Evolutionary conservation across 2,329 filamentous ascomycete genomes (phyloP), one percentile per base, ranked within the genome.

Genomic region (Penicillium aurantiogriseum): DNA sequence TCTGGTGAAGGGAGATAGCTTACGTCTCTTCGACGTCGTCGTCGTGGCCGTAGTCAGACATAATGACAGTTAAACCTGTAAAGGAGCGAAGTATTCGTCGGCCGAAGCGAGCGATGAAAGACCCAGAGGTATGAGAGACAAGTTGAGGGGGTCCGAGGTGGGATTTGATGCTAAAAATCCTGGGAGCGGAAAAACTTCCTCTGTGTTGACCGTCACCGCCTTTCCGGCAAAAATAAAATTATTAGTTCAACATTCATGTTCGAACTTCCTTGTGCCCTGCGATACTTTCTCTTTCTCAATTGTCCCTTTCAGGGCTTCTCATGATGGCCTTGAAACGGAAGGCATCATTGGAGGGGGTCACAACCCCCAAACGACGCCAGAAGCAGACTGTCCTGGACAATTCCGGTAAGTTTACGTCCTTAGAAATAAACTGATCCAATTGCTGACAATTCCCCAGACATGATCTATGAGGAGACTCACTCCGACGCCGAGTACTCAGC

Each of bases 21-120:
- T 77, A 86, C 84, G 79, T 82, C 65, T 80, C 83, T 66, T 80
- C 83, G 64, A 79, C 81, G 69, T 85, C 85, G 66, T 88, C 84
- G 66, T 88, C 84, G 69, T 88, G 85, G 67, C 86, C 88, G 77
- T 87, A 87, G 77, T 90, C 88, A 76, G 88, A 91, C 88, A 91
- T 91, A 48, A 58, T 73, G 69, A 44, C 49, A 42, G 23, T 44
- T 35, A 35, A 35, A 21, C 36, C n/a, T 56, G 27, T 42, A 29
- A 42, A 56, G n/a, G 60, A 58, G 50, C 56, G 42, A 47, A 57
- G 57, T 47, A 53, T 47, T 47, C 21, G 51, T 52, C 50, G 55
- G 46, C 47, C 49, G 51, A 57, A 50, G 55, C 31, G 55, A 62
- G 51, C 55, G 61, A 60, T 35, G 45, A 61, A 45, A 60, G 59